Evolutionary conservation across 108 stramenopile species (phyloP).

Genomic region (Cylindrotheca closterium): DNA sequence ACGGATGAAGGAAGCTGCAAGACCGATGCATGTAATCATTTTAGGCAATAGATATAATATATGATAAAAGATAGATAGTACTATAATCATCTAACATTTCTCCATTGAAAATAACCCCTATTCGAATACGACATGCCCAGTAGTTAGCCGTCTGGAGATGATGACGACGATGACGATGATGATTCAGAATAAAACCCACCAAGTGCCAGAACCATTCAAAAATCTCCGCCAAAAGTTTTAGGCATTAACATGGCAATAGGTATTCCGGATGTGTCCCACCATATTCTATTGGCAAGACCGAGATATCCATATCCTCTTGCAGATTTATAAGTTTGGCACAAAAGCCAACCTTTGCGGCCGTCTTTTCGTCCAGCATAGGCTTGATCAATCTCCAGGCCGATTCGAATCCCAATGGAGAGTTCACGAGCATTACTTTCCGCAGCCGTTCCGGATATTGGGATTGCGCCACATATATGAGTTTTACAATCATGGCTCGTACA

Average conservation of each 20-base stretch:
- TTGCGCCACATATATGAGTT: constrained; percentile 31
- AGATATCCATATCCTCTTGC: constrained; percentile 15
- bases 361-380: constrained; percentile 24
- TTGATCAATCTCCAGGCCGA: constrained; percentile 23
- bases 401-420: constrained; percentile 26
- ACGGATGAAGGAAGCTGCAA: no score
- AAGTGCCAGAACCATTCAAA: no score
- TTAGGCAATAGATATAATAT: no score
- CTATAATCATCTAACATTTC: no score
- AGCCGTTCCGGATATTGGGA: constrained; percentile 32
- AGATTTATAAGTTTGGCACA: not conserved
- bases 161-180: no score
- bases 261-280: constrained; percentile 26
- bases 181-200: no score
- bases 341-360: constrained; percentile 24
- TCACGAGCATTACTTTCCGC: constrained; percentile 15
- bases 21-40: no score
- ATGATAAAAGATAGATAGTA: no score
- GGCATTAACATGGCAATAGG: not conserved
- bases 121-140: no score
- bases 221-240: not conserved
- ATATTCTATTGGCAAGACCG: constrained; percentile 23
- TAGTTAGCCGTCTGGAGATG: no score
- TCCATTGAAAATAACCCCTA: no score
- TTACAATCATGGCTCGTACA: constrained; percentile 26